phyloP scores from a whole-genome alignment of 441 rosid genomes.

The Gossypium aridum region DNA sequence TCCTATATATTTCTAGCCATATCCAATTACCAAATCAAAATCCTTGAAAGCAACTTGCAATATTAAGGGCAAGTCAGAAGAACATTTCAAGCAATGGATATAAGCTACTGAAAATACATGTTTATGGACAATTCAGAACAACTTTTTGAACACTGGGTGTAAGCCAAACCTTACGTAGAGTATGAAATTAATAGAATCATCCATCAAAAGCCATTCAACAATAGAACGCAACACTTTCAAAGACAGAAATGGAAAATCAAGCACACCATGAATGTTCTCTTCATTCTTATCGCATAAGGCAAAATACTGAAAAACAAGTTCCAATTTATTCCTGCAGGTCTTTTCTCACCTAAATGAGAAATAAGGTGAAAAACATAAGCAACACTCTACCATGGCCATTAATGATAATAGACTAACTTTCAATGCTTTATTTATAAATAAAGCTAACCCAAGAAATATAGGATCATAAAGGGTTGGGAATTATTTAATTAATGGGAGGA shows the following conservation, averaged over 20 bases:
- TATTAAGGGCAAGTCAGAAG: background rate
- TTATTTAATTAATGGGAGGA: slow-evolving; percentile 41
- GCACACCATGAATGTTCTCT: background rate
- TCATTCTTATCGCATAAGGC: background rate
- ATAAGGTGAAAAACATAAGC: background rate
- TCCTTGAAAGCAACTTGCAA: background rate
- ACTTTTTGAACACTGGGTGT: background rate
- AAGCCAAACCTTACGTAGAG: background rate
- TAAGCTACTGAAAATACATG: no score
- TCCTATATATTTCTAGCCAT: background rate
- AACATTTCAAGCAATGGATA: background rate
- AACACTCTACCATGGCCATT: slow-evolving; percentile 1
- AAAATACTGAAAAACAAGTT: background rate
- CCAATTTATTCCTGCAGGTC: background rate
- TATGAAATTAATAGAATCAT: background rate
- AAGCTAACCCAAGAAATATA: background rate
- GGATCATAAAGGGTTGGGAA: background rate
- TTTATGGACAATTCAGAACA: background rate
- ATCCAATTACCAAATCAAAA: background rate
- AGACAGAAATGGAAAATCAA: background rate
- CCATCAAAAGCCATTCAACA: slow-evolving; percentile 1
- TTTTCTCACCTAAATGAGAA: slow-evolving; percentile 9
- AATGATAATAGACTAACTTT: background rate
- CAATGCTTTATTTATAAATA: background rate
- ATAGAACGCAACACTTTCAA: background rate